Evolutionary conservation across 805 yeast genomes (phyloP).

Genomic region (Kluyveromyces dobzhanskii): DNA sequence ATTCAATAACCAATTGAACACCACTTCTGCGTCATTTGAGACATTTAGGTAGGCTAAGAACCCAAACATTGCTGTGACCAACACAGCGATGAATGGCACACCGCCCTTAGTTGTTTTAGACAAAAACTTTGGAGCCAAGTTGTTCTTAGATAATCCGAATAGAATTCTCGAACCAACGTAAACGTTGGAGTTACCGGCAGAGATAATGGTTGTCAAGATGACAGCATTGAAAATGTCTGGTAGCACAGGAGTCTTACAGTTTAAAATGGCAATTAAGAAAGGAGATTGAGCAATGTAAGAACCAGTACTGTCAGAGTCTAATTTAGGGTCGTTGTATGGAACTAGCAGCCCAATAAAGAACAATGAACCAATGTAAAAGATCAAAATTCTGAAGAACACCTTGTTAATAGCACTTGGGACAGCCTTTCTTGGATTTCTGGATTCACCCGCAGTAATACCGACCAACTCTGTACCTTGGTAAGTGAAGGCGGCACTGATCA

Average conservation of each 20-base stretch:
- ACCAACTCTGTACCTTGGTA: slow-evolving; percentile 74
- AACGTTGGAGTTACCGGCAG: slow-evolving; percentile 75
- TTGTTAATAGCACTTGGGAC: slow-evolving; percentile 67
- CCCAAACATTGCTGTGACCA: slow-evolving; percentile 53
- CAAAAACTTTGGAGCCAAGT: slow-evolving; percentile 49
- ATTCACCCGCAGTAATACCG: slow-evolving; percentile 71
- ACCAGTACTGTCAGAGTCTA: slow-evolving; percentile 16
- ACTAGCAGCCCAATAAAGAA: slow-evolving; percentile 65
- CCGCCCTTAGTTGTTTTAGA: slow-evolving; percentile 43
- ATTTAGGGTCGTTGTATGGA: slow-evolving; percentile 55
- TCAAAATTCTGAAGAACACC: slow-evolving; percentile 54
- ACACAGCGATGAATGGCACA: slow-evolving; percentile 53
- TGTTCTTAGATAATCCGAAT: slow-evolving; percentile 54
- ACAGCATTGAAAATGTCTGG: slow-evolving; percentile 70
- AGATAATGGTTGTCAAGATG: slow-evolving; percentile 53
- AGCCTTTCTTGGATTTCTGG: slow-evolving; percentile 57
- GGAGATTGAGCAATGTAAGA: slow-evolving; percentile 54
- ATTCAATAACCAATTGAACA: slow-evolving; percentile 65
- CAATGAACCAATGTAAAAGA: slow-evolving; percentile 58
- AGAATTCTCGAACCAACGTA: slow-evolving; percentile 65
- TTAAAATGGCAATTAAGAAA: slow-evolving; percentile 60
- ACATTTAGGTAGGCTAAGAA: slow-evolving; percentile 53
- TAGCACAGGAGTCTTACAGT: slow-evolving; percentile 56
- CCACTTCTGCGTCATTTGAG: slow-evolving; percentile 44
- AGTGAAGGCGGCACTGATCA: slow-evolving; percentile 70